Evolutionary conservation across 495 filamentous ascomycete species (phyloP).

Genomic region (Neurospora cerealis): DNA sequence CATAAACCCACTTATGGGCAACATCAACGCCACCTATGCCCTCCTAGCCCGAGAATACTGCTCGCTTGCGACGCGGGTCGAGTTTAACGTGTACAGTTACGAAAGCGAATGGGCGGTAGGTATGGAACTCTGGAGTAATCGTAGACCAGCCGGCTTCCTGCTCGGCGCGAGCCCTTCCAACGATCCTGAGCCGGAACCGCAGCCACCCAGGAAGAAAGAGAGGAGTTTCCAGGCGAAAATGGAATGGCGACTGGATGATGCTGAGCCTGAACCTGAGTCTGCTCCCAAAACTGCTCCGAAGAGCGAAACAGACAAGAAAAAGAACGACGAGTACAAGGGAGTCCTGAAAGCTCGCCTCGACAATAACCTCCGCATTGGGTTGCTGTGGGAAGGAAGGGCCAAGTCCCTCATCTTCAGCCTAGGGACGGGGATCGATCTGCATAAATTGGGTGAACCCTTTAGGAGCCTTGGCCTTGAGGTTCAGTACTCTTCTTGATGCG

Average conservation of each 20-base stretch:
- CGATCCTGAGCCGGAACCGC: slow-evolving; percentile 13
- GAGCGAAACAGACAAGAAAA: neutral
- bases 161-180: slow-evolving; percentile 22
- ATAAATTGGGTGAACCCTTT: slow-evolving; percentile 57
- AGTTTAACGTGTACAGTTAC: slow-evolving; percentile 97
- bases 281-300: slow-evolving; percentile 1
- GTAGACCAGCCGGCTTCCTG: slow-evolving; percentile 29
- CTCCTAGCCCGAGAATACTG: slow-evolving; percentile 73
- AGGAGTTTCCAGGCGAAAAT: slow-evolving; percentile 46
- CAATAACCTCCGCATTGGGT: slow-evolving; percentile 69
- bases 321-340: slow-evolving; percentile 58
- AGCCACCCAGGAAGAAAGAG: slow-evolving; percentile 21
- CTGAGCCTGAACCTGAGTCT: slow-evolving; percentile 13
- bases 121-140: slow-evolving; percentile 74
- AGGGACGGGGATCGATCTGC: slow-evolving; percentile 68
- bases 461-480: slow-evolving; percentile 77
- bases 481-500: slow-evolving; percentile 75
- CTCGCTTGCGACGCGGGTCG: slow-evolving; percentile 79
- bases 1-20: slow-evolving; percentile 87
- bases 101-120: slow-evolving; percentile 88
- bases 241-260: slow-evolving; percentile 42
- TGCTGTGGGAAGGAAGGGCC: slow-evolving; percentile 88
- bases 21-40: slow-evolving; percentile 79
- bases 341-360: slow-evolving; percentile 87
- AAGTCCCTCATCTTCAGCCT: slow-evolving; percentile 91